Conservation (phyloP, 2,329 filamentous ascomycete species). For the Ophiostoma piceae region DNA sequence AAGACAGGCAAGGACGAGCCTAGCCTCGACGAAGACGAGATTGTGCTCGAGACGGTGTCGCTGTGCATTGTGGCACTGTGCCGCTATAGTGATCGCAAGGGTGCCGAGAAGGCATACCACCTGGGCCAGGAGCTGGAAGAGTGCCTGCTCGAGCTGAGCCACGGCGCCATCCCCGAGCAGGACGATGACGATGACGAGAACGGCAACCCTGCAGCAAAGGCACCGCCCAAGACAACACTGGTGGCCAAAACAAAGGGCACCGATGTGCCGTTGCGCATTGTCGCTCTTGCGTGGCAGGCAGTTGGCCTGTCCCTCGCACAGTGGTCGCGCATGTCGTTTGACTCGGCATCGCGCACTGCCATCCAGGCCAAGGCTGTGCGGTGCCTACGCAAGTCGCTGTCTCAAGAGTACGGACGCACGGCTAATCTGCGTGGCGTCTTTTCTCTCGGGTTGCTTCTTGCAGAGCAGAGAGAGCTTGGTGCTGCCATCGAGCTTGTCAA, state of each 20-base stretch:
- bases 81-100: conserved; percentile 68
- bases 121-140: conserved; percentile 67
- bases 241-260: conserved; percentile 27
- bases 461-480: conserved; percentile 76
- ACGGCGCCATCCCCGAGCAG: conserved; percentile 32
- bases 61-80: conserved; percentile 77
- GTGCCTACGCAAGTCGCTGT: conserved; percentile 67
- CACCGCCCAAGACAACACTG: conserved; percentile 22
- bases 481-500: conserved; percentile 79
- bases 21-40: conserved; percentile 72
- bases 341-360: conserved; percentile 63
- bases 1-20: conserved; percentile 68
- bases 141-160: conserved; percentile 59
- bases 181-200: conserved; percentile 25
- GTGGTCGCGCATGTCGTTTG: conserved; percentile 77
- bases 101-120: conserved; percentile 71
- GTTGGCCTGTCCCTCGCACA: conserved; percentile 81
- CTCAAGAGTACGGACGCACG: conserved; percentile 58
- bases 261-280: conserved; percentile 50
- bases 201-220: background rate
- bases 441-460: conserved; percentile 75
- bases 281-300: conserved; percentile 72
- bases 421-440: conserved; percentile 73
- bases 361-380: conserved; percentile 73
- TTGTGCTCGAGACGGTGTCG: conserved; percentile 69